A percentile compares a stretch with the other conserved stretches of the same genome.
phyloP scores from a whole-genome alignment of 164 flowering plant species.

The Stephania yunnanensis region DNA sequence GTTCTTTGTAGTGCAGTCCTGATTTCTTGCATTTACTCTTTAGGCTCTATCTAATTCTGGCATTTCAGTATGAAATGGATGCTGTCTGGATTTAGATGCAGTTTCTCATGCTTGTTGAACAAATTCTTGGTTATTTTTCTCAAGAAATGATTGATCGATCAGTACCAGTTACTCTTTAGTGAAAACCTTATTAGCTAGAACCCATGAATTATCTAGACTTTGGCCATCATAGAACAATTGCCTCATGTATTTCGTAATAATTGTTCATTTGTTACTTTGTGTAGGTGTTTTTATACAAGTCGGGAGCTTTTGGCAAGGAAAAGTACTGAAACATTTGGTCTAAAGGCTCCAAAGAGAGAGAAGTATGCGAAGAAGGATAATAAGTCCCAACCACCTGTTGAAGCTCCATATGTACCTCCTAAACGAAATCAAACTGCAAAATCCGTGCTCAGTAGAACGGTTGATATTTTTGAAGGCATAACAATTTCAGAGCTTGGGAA shows the following conservation, averaged over 20 bases:
- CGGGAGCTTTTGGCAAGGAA: constrained; percentile 32
- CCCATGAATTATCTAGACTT: background rate
- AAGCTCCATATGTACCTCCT: constrained; percentile 71
- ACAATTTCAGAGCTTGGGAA: constrained; percentile 75
- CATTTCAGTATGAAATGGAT: too few species aligned
- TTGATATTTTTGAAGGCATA: constrained; percentile 95
- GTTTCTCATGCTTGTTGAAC: background rate
- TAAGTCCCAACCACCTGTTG: constrained; percentile 61
- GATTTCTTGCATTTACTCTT: too few species aligned
- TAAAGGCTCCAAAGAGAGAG: constrained; percentile 40
- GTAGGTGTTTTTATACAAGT: constrained; percentile 60
- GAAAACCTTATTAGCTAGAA: background rate
- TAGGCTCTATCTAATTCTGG: too few species aligned
- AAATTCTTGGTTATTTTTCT: background rate
- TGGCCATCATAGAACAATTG: background rate
- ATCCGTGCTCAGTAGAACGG: constrained; percentile 40
- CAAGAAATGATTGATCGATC: background rate
- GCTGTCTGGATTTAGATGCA: background rate
- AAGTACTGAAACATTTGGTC: constrained; percentile 29
- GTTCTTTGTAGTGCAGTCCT: too few species aligned
- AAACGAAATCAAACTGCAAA: constrained; percentile 39
- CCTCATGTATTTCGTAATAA: background rate
- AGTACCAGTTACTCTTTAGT: background rate
- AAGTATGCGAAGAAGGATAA: constrained; percentile 51
- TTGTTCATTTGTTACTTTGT: constrained; percentile 5